These are phyloP conservation scores for thale cress (Arabidopsis thaliana) DNA, from an alignment of 345 rosid genomes.

Conservation along the genomic window TAIR10.1 NC_003074.8:22380501-22381000, in stretches of 20 bases:
- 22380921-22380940: not conserved
- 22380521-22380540: constrained; percentile 89
- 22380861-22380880: not conserved
- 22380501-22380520: constrained; percentile 90
- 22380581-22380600: constrained; percentile 46
- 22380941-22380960: not conserved
- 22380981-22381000: too few species aligned
- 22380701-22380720: constrained; percentile 37
- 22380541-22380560: constrained; percentile 73
- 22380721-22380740: constrained; percentile 29
- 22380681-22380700: constrained; percentile 32
- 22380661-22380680: not conserved
- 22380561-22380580: constrained; percentile 75
- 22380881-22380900: not conserved
- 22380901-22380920: not conserved
- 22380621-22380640: constrained; percentile 65
- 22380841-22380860: constrained; percentile 2
- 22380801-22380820: constrained; percentile 24
- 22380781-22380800: constrained; percentile 21
- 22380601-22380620: constrained; percentile 45
- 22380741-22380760: not conserved
- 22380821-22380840: constrained; percentile 11
- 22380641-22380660: constrained; percentile 20
- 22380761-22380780: constrained; percentile 25
- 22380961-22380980: not conserved